Conservation (phyloP, 805 yeast species). For the Lachancea kluyveri region DNA sequence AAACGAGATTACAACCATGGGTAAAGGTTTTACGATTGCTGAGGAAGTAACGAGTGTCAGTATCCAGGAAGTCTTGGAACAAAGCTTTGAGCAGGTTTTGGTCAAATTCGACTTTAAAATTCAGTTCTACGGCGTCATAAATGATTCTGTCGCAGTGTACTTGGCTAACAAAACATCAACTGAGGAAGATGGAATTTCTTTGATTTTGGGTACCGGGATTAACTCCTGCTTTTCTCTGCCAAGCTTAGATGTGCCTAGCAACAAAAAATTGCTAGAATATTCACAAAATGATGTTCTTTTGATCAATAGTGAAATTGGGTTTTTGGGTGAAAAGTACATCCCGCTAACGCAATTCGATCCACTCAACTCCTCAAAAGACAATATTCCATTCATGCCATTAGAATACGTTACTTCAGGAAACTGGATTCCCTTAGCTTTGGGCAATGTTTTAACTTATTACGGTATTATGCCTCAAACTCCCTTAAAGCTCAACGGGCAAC, state of each 20-base stretch:
- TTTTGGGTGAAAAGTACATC: conserved; percentile 18
- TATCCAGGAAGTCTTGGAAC: conserved; percentile 37
- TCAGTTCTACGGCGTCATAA: conserved; percentile 42
- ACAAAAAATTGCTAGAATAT: conserved; percentile 7
- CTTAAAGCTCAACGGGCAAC: conserved; percentile 18
- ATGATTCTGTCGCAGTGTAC: conserved; percentile 63
- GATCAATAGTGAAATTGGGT: conserved; percentile 26
- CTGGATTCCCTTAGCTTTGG: conserved; percentile 20
- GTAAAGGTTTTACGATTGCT: conserved; percentile 53
- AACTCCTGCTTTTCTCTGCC: conserved; percentile 42
- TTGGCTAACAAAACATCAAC: conserved; percentile 40
- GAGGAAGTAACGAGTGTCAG: conserved; percentile 38
- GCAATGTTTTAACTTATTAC: conserved; percentile 14
- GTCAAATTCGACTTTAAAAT: conserved; percentile 23
- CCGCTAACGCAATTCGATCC: conserved; percentile 18
- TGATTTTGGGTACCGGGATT: conserved; percentile 66
- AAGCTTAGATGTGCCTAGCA: conserved; percentile 11
- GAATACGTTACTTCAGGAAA: conserved; percentile 26
- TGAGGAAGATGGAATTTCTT: conserved; percentile 37
- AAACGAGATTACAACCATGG: conserved; percentile 40
- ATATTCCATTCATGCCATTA: conserved; percentile 22
- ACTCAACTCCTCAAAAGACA: background rate
- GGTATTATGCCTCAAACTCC: conserved; percentile 3
- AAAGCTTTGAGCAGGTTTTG: conserved; percentile 20
- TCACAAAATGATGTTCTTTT: conserved; percentile 11